Evolutionary conservation across 2,329 filamentous ascomycete species (phyloP), one percentile per base, ranked within the genome.

Genomic region (Neopestalotiopsis clavispora): DNA sequence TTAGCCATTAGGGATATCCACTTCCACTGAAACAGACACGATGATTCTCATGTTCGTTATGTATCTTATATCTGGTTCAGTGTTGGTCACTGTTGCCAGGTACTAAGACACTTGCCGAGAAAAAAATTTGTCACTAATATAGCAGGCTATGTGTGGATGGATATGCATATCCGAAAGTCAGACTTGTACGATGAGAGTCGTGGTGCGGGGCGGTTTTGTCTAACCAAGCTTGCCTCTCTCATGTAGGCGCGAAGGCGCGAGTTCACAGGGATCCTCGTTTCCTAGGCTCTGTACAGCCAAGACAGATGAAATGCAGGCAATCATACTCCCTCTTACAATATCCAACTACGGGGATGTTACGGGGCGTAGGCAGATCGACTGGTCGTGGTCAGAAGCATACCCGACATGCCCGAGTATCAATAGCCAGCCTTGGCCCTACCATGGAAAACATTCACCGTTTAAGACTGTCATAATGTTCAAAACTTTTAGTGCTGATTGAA

Each of bases 381-480:
- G 34, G 34, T 38, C 34, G 10, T 38, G 34, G 10, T 52, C 14
- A n/a, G 45, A 7, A 52, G 45, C 17, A 20, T n/a, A 52, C 7
- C 45, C 45, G 45, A 2, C 17, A 20, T 20, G 45, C 20, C 45
- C 45, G 45, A 52, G 45, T 52, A n/a, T 52, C 20, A 20, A 20
- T 52, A 52, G 45, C 45, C 45, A 20, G 45, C 45, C 3, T 23
- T 9, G n/a, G n/a, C 17, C 17, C 45, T 20, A n/a, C 6, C 6
- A 52, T n/a, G 45, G 45, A 52, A 52, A 52, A 52, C 45, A 52
- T 52, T 52, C 45, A 52, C 45, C 45, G 45, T 52, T 20, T 52
- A 7, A n/a, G 6, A n/a, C 45, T 52, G n/a, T 52, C 17, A 20
- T 20, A 14, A 23, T 9, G 34, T 38, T 7, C 34, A 38, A 7